Evolutionary conservation across 257 asterid genomes (phyloP).

Genomic region (Solanum corneliomulleri): DNA sequence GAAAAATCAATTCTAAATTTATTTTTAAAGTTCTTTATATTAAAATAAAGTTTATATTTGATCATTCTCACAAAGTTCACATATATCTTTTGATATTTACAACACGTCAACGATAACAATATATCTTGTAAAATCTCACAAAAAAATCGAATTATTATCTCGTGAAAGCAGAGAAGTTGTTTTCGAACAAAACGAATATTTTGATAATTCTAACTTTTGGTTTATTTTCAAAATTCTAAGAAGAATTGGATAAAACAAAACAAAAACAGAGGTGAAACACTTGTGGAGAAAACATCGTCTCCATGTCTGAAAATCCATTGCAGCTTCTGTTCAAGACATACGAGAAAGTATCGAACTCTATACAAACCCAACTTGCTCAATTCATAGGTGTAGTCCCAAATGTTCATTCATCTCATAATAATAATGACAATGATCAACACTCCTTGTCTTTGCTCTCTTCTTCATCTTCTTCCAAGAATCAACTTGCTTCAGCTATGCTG

Average conservation of each 20-base stretch:
- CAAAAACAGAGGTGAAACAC: not conserved
- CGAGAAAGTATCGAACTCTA: conserved; percentile 26
- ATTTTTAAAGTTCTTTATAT: no score
- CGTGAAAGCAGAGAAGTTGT: accelerated
- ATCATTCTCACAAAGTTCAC: not conserved
- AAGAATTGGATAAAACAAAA: not conserved
- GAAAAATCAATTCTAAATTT: no score
- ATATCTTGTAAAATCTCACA: accelerated
- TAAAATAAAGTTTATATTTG: no score
- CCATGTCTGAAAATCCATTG: conserved; percentile 65
- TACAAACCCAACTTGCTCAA: conserved; percentile 49
- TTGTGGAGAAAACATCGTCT: not conserved
- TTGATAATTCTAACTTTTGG: not conserved
- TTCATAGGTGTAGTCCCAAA: conserved; percentile 10
- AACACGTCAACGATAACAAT: accelerated
- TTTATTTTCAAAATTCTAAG: no score
- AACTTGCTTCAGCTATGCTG: not conserved
- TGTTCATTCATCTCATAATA: not conserved
- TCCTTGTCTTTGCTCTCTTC: not conserved
- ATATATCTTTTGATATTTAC: accelerated
- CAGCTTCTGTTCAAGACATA: conserved; percentile 35
- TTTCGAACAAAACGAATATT: no score
- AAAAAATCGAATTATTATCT: accelerated
- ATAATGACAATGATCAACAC: not conserved
- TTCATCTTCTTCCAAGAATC: conserved; percentile 4